Base-by-base conservation (phyloP, 768 basidiomycete species). In the Kwoniella mangroviensis region DNA sequence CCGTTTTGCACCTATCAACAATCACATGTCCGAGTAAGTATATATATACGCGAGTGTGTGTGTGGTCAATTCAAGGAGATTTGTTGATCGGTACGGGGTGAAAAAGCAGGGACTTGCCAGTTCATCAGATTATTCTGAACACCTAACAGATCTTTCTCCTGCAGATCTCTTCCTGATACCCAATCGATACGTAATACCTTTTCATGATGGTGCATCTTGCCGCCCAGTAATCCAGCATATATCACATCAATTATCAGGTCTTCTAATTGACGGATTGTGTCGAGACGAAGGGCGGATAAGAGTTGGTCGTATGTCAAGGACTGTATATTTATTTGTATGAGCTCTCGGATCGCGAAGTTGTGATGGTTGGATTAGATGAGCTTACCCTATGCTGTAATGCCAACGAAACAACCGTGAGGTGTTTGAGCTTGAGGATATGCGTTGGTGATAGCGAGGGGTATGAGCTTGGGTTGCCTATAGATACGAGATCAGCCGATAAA, bases 161-260 rank as follows among this genome's bases (percentile, higher is more conserved):
- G 11, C 12, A 98, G 85, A 83, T 99, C 96, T 65, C 96, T 84
- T 0, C 96, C 96, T 86, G 94, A 90, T 0, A 91, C 92, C 78
- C 93, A 94, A 83, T 96, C 92, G 43, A 98, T 89, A 82, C 96
- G 92, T 68, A 98, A 86, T 73, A 93, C 90, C 73, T 90, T 88
- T 75, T 92, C 88, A 81, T 92, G 92, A 84, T 98, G 96, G 83
- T 98, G 94, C 59, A 99, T 90, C 79, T 92, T 94, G 11, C 94
- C 96, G 60, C 89, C 89, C 45, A 99, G 86, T 49, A 97, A 85
- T 81, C 93, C 91, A 51, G 92, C 89, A 84, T 98, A 98, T 83
- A 98, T 94, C 12, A 92, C 92, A 77, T 98, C 94, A 82, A 99
- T 98, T 80, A 98, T 92, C 73, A 98, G 89, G 83, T 98, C 95